Base-by-base conservation (phyloP, 257 asterid species). In the Solanum habrochaites region DNA sequence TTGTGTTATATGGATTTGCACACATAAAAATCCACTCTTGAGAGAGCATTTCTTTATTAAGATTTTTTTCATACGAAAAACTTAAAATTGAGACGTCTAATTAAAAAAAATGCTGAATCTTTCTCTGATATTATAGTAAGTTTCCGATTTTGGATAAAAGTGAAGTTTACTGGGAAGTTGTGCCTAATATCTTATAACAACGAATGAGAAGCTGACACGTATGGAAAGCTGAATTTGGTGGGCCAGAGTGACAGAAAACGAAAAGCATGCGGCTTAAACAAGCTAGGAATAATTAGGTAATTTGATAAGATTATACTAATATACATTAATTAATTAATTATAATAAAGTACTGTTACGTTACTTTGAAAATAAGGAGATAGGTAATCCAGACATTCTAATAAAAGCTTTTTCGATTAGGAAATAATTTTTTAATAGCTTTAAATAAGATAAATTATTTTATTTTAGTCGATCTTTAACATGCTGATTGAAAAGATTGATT, bases 371-470 rank as follows among this genome's bases (percentile, higher is more conserved):
- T 58, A 20, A 25, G 25, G 11, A 2, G 2, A 8, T 23, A 10
- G 60, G 0, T 20, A 58, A 58, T 58, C 5, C 8, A 20, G 5
- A 58, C 25, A 52, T 20, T 20, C 3, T 58, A 58, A 0, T 58
- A 58, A 52, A 52, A 52, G 62, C 62, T 18, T 18, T 18, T 52
- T 52, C 62, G 10, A 52, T 52, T 16, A 52, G 2, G 7, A 52
- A 52, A 52, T 0, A 0, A 0, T 7, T 56, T 21, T 58, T 58
- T 8, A 0, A 21, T 3, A 58, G 9, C 13, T 58, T 58, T 21
- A 58, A 5, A 58, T 11, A 3, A 58, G 0, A 58, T 58, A 8
- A 58, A 20, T 4, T 5, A 5, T 3, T 58, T 58, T 20, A 58
- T 0, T 20, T 18, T 7, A 3, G 5, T 18, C 5, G 12, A 58